Evolutionary conservation across 345 rosid genomes (phyloP).

Genomic region (Eucalyptus pauciflora): DNA sequence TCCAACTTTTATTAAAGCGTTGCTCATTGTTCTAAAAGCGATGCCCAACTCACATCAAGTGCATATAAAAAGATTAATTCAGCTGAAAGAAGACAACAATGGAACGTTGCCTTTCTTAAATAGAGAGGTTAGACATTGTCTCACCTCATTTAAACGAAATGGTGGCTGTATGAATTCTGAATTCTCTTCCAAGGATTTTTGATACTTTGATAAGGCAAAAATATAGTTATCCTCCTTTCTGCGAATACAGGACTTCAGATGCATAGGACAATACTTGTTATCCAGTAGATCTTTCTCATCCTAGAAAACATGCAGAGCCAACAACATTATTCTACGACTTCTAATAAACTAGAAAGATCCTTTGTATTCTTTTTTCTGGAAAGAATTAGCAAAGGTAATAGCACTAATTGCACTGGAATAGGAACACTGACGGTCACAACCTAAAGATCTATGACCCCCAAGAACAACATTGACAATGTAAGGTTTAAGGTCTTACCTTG

Average conservation of each 20-base stretch:
- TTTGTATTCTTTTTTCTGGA: background rate
- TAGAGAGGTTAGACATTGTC: background rate
- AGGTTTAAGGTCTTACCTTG: slow-evolving; percentile 29
- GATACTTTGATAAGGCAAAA: slow-evolving; percentile 87
- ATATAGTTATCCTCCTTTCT: slow-evolving; percentile 90
- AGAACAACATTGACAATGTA: background rate
- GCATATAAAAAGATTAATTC: background rate
- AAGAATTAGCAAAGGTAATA: background rate
- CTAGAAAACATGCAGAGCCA: slow-evolving; percentile 21
- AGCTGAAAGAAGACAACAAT: background rate
- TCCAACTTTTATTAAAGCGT: background rate
- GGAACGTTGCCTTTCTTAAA: background rate
- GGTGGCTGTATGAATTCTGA: slow-evolving; percentile 87
- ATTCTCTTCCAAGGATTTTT: slow-evolving; percentile 53
- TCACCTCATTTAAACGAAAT: slow-evolving; percentile 77
- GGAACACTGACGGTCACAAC: background rate
- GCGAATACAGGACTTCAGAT: slow-evolving; percentile 61
- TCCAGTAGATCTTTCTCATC: slow-evolving; percentile 87
- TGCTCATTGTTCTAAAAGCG: background rate
- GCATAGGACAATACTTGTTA: slow-evolving; percentile 71
- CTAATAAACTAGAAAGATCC: background rate
- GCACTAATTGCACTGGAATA: background rate
- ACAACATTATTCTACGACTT: background rate
- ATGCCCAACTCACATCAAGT: background rate
- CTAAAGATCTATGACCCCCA: background rate